Evolutionary conservation across 2,329 filamentous ascomycete genomes (phyloP).

Genomic region (Claviceps sp.): DNA sequence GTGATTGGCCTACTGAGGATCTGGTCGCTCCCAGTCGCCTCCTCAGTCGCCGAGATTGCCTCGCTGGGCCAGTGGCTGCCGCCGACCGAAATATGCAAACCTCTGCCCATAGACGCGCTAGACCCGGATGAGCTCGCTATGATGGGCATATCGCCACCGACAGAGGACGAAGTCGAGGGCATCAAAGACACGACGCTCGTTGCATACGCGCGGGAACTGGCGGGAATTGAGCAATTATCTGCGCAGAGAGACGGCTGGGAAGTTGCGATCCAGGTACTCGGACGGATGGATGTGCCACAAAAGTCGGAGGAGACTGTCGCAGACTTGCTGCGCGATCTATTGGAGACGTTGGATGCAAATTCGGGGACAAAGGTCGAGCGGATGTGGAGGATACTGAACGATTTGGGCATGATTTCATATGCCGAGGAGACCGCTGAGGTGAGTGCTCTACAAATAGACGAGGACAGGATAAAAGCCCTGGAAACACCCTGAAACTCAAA

Average conservation of each 20-base stretch:
- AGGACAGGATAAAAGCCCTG: no score
- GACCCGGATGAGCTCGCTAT: constrained; percentile 79
- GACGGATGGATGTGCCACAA: constrained; percentile 61
- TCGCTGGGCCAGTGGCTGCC: constrained; percentile 75
- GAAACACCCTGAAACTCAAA: not conserved
- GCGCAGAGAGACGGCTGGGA: constrained; percentile 67
- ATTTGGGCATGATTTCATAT: constrained; percentile 64
- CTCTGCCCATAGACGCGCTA: constrained; percentile 49
- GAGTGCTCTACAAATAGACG: constrained; percentile 18
- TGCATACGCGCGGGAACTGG: constrained; percentile 57
- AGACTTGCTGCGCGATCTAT: constrained; percentile 52
- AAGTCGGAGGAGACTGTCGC: constrained; percentile 62
- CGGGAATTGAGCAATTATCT: constrained; percentile 38
- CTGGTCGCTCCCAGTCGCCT: constrained; percentile 70
- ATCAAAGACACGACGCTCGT: constrained; percentile 70
- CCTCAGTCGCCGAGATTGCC: constrained; percentile 70
- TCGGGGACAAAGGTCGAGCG: constrained; percentile 65
- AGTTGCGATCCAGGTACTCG: constrained; percentile 69
- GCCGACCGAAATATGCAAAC: constrained; percentile 21
- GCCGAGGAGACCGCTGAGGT: constrained; percentile 76
- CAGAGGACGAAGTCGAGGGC: constrained; percentile 46
- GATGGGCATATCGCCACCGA: constrained; percentile 50
- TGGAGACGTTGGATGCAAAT: constrained; percentile 49
- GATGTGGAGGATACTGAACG: constrained; percentile 64
- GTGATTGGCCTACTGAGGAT: constrained; percentile 59